Evolutionary conservation across 257 asterid genomes (phyloP).

Genomic region (Plantago ovata): DNA sequence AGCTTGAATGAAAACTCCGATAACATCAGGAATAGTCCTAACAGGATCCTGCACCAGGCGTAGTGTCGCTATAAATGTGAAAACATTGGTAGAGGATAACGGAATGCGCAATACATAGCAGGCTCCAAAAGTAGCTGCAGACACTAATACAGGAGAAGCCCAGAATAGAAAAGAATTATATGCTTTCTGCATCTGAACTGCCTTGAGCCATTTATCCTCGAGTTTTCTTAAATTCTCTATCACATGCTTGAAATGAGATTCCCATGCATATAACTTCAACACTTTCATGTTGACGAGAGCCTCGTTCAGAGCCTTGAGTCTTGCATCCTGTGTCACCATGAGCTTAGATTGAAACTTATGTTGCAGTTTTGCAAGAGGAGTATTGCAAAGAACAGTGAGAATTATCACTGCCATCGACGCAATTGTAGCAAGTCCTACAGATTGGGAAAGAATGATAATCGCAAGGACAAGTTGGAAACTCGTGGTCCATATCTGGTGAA

Average conservation of each 20-base stretch:
- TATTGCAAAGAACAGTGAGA: slow-evolving; percentile 69
- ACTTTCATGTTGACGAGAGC: slow-evolving; percentile 89
- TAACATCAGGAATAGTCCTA: slow-evolving; percentile 77
- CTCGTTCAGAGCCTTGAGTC: slow-evolving; percentile 71
- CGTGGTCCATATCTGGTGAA: slow-evolving; percentile 90
- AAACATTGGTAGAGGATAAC: slow-evolving; percentile 70
- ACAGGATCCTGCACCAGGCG: slow-evolving; percentile 89
- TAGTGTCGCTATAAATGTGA: slow-evolving; percentile 87
- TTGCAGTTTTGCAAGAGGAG: slow-evolving; percentile 83
- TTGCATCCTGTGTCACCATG: slow-evolving; percentile 76
- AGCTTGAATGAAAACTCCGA: slow-evolving; percentile 86
- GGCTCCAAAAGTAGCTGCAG: slow-evolving; percentile 89
- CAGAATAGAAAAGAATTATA: slow-evolving; percentile 84
- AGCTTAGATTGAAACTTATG: slow-evolving; percentile 77
- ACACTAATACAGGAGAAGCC: slow-evolving; percentile 82
- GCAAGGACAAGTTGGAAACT: slow-evolving; percentile 71
- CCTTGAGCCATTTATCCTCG: slow-evolving; percentile 73
- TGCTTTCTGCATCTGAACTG: slow-evolving; percentile 71
- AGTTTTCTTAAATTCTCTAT: slow-evolving; percentile 47
- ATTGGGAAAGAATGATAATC: slow-evolving; percentile 55
- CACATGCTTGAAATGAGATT: slow-evolving; percentile 57
- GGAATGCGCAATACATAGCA: slow-evolving; percentile 73
- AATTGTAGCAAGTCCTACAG: slow-evolving; percentile 78
- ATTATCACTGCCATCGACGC: slow-evolving; percentile 69
- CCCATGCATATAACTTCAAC: slow-evolving; percentile 88